A percentile compares a stretch with the other conserved stretches of the same genome.
Conservation (phyloP, 1,139 yeast species). For the Lodderomyces pseudojiufengensis region DNA sequence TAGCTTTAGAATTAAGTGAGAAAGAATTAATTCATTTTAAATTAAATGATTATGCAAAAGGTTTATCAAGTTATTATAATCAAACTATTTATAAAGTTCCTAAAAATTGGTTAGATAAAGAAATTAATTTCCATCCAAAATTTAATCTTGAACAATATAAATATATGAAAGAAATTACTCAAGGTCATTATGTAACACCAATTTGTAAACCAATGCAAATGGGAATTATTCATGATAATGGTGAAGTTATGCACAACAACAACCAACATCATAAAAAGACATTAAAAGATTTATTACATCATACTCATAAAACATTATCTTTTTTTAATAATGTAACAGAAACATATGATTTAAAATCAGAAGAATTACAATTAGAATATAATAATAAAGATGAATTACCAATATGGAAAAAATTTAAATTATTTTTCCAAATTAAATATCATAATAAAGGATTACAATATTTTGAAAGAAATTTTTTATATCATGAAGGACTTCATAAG, state of each 20-base stretch:
- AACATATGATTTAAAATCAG: constrained; percentile 36
- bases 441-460: constrained; percentile 46
- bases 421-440: constrained; percentile 29
- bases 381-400: constrained; percentile 31
- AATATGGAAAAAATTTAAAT: constrained; percentile 42
- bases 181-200: constrained; percentile 20
- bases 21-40: constrained; percentile 46
- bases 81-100: constrained; percentile 31
- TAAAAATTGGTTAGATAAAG: constrained; percentile 24
- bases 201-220: constrained; percentile 8
- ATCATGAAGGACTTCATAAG: constrained; percentile 56
- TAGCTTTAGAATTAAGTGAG: constrained; percentile 52
- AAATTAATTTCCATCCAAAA: constrained; percentile 13
- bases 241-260: not conserved
- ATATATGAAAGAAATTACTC: constrained; percentile 20
- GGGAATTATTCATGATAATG: constrained; percentile 13
- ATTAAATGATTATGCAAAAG: constrained; percentile 33
- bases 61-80: constrained; percentile 29
- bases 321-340: constrained; percentile 24
- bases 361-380: constrained; percentile 31
- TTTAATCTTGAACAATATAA: constrained; percentile 19
- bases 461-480: constrained; percentile 66
- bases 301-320: constrained; percentile 25
- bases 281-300: constrained; percentile 25
- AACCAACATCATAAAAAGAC: constrained; percentile 17